Percentiles rank a stretch among this genome's conserved stretches.
Conservation (phyloP, 768 basidiomycete species). For the Leccinellum albellum region DNA sequence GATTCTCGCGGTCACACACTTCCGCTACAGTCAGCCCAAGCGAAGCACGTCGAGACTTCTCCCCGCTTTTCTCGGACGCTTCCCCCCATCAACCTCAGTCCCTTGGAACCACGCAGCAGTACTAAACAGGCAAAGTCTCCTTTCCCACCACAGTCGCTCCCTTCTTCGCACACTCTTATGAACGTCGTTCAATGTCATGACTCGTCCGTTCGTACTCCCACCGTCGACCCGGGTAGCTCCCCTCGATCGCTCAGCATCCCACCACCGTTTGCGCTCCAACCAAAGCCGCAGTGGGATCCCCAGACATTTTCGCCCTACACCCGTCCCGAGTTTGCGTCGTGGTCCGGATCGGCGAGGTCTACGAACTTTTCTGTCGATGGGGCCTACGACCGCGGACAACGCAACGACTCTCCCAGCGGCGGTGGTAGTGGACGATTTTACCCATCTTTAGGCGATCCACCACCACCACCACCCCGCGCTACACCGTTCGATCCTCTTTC, state of each 20-base stretch:
- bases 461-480: slow-evolving; percentile 4
- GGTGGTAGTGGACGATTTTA: slow-evolving; percentile 7
- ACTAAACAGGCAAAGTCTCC: slow-evolving; percentile 17
- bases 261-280: slow-evolving; percentile 65
- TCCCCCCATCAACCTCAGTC: slow-evolving; percentile 23
- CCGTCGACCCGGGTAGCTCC: slow-evolving; percentile 13
- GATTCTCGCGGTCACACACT: slow-evolving; percentile 13
- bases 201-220: slow-evolving; percentile 18
- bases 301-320: slow-evolving; percentile 37
- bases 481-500: slow-evolving; percentile 12
- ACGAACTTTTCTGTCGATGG: slow-evolving; percentile 14
- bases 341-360: slow-evolving; percentile 31
- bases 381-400: slow-evolving; percentile 14
- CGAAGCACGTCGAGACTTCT: slow-evolving; percentile 13
- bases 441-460: slow-evolving; percentile 14
- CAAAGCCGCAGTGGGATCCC: slow-evolving; percentile 62
- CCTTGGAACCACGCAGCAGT: slow-evolving; percentile 15
- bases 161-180: slow-evolving; percentile 11
- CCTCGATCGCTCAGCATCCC: slow-evolving; percentile 27
- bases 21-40: slow-evolving; percentile 10
- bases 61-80: slow-evolving; percentile 28
- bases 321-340: slow-evolving; percentile 34
- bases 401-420: slow-evolving; percentile 4
- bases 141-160: slow-evolving; percentile 35
- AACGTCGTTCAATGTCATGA: slow-evolving; percentile 17